Evolutionary conservation across 352 stramenopile species (phyloP).

Genomic region (Phytopythium aichiense): DNA sequence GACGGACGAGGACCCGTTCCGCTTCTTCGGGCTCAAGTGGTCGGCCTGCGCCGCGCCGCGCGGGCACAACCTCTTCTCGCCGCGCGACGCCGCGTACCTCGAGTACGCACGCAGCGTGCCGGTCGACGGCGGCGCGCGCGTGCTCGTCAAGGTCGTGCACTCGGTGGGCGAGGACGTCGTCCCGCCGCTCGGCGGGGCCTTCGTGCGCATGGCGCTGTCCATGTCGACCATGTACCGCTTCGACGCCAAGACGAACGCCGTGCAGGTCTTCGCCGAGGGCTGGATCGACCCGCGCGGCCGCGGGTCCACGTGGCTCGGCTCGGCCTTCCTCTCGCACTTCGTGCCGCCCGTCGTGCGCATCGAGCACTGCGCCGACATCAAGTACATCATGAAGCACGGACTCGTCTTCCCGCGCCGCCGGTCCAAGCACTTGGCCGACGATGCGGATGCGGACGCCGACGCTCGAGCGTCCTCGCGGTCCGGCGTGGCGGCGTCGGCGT

Average conservation of each 20-base stretch:
- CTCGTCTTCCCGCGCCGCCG: slow-evolving; percentile 57
- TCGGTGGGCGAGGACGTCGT: slow-evolving; percentile 50
- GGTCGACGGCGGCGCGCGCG: slow-evolving; percentile 28
- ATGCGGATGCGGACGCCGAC: slow-evolving; percentile 1
- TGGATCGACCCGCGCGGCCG: slow-evolving; percentile 46
- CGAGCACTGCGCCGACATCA: slow-evolving; percentile 67
- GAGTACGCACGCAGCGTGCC: slow-evolving; percentile 53
- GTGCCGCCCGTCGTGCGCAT: slow-evolving; percentile 56
- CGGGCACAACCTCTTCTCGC: slow-evolving; percentile 45
- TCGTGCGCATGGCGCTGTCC: slow-evolving; percentile 51
- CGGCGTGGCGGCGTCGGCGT: not conserved
- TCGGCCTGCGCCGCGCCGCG: slow-evolving; percentile 39
- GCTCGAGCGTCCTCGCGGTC: slow-evolving; percentile 1
- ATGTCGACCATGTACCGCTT: slow-evolving; percentile 65
- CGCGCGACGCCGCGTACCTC: slow-evolving; percentile 57
- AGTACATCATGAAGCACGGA: slow-evolving; percentile 79
- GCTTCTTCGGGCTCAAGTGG: slow-evolving; percentile 81
- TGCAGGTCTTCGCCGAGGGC: slow-evolving; percentile 70
- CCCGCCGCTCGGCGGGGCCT: slow-evolving; percentile 13
- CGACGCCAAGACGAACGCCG: slow-evolving; percentile 41
- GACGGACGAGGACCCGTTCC: slow-evolving; percentile 56
- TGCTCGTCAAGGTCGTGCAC: slow-evolving; percentile 62
- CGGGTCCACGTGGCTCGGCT: slow-evolving; percentile 44
- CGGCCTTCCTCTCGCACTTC: slow-evolving; percentile 59
- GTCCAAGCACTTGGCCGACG: not conserved